These are phyloP conservation scores for Populus tremula DNA, from an alignment of 345 rosid genomes.

Conservation along the genomic window DNA sequence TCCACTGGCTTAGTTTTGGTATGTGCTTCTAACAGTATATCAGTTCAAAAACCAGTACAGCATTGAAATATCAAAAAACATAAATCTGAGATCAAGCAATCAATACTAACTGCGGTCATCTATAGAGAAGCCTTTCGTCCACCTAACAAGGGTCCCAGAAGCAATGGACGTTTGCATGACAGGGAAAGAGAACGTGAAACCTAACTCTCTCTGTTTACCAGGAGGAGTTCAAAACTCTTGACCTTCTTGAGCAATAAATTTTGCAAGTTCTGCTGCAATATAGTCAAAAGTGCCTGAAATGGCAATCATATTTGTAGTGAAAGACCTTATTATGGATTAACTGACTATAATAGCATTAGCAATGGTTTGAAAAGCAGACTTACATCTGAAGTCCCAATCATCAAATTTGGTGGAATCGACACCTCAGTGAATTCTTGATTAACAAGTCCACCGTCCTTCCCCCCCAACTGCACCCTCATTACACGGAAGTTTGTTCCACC, in stretches of 20 bases:
- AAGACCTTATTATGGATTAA: background rate
- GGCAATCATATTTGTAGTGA: constrained; percentile 14
- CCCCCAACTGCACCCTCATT: constrained; percentile 74
- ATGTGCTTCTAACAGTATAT: background rate
- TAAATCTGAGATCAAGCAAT: constrained; percentile 9
- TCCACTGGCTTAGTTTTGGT: background rate
- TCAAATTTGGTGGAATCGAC: constrained; percentile 79
- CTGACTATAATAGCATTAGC: background rate
- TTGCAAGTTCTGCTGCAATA: constrained; percentile 72
- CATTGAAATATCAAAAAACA: background rate
- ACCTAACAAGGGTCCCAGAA: constrained; percentile 75
- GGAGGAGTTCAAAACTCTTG: constrained; percentile 47
- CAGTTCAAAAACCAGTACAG: background rate
- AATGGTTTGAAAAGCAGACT: constrained; percentile 21
- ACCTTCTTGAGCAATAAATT: constrained; percentile 70
- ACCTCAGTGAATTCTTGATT: constrained; percentile 74
- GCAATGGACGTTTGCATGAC: constrained; percentile 76
- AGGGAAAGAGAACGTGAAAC: constrained; percentile 98
- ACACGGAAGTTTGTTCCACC: constrained; percentile 99
- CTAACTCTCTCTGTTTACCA: constrained; percentile 78
- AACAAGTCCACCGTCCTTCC: constrained; percentile 53
- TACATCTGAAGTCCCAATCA: constrained; percentile 72
- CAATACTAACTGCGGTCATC: constrained; percentile 56
- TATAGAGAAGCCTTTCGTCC: constrained; percentile 96
- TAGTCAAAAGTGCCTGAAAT: constrained; percentile 65